Evolutionary conservation across 2,329 filamentous ascomycete genomes (phyloP), one percentile per base, ranked within the genome.

Genomic region (Cyclaneusma minus): DNA sequence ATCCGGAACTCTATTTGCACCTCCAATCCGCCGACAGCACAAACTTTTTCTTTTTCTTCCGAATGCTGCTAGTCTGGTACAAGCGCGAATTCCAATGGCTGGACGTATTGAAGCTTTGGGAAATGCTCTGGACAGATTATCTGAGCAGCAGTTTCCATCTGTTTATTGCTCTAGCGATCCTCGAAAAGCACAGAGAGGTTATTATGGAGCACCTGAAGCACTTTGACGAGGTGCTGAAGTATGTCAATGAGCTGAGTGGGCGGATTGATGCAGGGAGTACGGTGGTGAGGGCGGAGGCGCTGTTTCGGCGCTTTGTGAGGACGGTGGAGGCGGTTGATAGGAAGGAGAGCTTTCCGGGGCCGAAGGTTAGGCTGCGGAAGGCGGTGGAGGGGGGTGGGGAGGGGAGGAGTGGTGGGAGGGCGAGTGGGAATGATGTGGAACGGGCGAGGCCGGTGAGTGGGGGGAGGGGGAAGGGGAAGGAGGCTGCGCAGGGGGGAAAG

Each of bases 11-110:
- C 6, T 95, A 94, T 52, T 63, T 80, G 2, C 89, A 98, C 42
- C 68, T 98, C 0, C 72, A 92, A 49, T 74, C 68, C 10, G 81
- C 85, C 12, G 91, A 98, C 43, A 91, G 80, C 44, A 98, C 89
- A 13, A 98, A 98, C 50, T 98, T 98, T 54, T 98, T 98, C 55
- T 98, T 98, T 60, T 95, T 98, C 61, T 98, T 95, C 68, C 80
- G 89, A 33, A 95, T 95, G 89, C 63, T 98, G 17, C 63, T 98
- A 2, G 89, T 98, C 7, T 98, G 89, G 89, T 98, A 89, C 53
- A 98, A 98, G 60, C 77, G 89, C 24, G 89, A 98, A 52, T 98
- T 98, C 42, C 67, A 72, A 38, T 98, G 87, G 82, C 50, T 65
- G 24, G 84, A 95, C 44, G 71, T 93, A 7, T 57, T 95, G 17